Evolutionary conservation across 1,284 basidiomycete species (phyloP).

Genomic region (Dichomitus squalens): DNA sequence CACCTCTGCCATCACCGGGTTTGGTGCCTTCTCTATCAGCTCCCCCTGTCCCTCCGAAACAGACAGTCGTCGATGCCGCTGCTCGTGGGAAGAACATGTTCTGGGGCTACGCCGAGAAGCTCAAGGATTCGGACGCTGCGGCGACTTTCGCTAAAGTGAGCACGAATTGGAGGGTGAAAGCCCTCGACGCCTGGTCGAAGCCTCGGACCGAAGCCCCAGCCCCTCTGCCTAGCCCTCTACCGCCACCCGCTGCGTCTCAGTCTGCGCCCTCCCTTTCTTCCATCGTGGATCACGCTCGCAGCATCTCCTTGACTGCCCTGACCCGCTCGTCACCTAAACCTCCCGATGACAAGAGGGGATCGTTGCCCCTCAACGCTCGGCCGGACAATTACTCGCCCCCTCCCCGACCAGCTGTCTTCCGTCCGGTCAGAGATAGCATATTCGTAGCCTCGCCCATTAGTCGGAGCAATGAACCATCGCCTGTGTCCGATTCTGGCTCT

Average conservation of each 20-base stretch:
- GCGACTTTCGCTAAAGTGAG: conserved; percentile 71
- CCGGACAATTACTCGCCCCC: conserved; percentile 53
- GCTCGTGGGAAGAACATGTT: conserved; percentile 38
- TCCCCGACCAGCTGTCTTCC: conserved; percentile 58
- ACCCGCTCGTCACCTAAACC: conserved; percentile 6
- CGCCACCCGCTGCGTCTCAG: conserved; percentile 16
- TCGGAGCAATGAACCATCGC: conserved; percentile 40
- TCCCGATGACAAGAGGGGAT: conserved; percentile 38
- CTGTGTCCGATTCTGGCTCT: conserved; percentile 40
- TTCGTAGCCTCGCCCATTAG: conserved; percentile 42
- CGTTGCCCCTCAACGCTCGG: conserved; percentile 45
- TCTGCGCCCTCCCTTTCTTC: conserved; percentile 15
- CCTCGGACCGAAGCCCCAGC: conserved; percentile 21
- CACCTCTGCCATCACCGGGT: conserved; percentile 34
- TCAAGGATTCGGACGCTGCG: conserved; percentile 71
- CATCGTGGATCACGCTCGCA: conserved; percentile 18
- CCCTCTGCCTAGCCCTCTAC: conserved; percentile 1
- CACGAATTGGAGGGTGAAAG: conserved; percentile 72
- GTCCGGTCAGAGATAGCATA: conserved; percentile 58
- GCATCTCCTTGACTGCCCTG: conserved; percentile 23
- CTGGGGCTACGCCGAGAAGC: conserved; percentile 72
- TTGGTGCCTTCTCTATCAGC: conserved; percentile 31
- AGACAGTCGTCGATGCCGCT: conserved; percentile 11
- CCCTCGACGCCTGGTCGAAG: conserved; percentile 41
- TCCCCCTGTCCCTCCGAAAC: conserved; percentile 21